phyloP scores from a whole-genome alignment of 2,329 filamentous ascomycete species.

The Xenosphaeropsis pyriputrescens region DNA sequence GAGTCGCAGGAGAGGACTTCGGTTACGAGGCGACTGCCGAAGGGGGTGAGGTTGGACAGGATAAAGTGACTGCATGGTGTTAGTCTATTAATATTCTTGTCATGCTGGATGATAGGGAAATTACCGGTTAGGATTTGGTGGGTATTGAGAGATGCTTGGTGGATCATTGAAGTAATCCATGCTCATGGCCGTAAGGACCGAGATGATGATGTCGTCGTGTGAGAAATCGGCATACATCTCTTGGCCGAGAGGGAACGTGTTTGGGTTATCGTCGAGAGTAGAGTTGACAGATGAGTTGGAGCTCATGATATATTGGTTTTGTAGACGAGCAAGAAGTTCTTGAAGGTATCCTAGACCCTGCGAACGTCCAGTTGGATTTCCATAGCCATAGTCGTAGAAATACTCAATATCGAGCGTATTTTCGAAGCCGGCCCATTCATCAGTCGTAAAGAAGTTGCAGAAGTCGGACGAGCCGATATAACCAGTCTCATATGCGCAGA shows the following conservation, averaged over 20 bases:
- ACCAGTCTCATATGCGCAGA: constrained; percentile 37
- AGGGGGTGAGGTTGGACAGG: constrained; percentile 35
- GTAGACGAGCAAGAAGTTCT: constrained; percentile 70
- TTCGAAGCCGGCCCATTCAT: constrained; percentile 39
- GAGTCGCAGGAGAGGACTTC: constrained; percentile 36
- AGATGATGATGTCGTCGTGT: constrained; percentile 76
- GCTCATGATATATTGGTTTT: constrained; percentile 49
- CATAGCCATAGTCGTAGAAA: constrained; percentile 60
- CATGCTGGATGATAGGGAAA: too few relatives aligned
- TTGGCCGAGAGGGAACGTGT: constrained; percentile 56
- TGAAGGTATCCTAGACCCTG: constrained; percentile 79
- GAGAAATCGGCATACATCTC: constrained; percentile 74
- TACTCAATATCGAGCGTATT: constrained; percentile 36
- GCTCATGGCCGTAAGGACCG: constrained; percentile 39
- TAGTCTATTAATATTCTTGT: too few relatives aligned
- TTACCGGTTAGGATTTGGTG: constrained; percentile 21
- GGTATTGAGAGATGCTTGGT: constrained; percentile 24
- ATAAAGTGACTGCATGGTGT: constrained; percentile 24
- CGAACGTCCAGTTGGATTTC: constrained; percentile 66
- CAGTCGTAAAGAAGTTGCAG: constrained; percentile 35
- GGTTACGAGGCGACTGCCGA: constrained; percentile 36
- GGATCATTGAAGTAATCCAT: constrained; percentile 36
- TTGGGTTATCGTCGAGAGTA: constrained; percentile 52
- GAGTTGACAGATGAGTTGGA: constrained; percentile 57
- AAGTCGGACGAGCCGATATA: constrained; percentile 34